phyloP scores from a whole-genome alignment of 2,329 filamentous ascomycete species.

The Pestalotiopsis sp. region DNA sequence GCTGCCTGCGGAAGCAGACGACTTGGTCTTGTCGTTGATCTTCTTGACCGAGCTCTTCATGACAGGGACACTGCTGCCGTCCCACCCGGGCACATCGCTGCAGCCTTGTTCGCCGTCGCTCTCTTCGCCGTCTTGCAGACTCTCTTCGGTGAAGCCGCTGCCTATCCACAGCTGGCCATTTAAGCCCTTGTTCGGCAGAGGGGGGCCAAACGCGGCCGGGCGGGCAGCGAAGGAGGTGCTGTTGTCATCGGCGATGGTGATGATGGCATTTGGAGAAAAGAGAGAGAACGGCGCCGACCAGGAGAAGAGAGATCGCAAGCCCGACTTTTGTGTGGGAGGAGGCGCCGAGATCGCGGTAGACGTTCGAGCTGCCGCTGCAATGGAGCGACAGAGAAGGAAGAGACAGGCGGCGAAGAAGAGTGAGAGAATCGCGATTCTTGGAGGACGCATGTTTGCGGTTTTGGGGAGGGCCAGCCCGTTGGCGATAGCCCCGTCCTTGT shows the following conservation, averaged over 20 bases:
- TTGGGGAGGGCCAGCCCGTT: background rate
- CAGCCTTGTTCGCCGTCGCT: constrained; percentile 89
- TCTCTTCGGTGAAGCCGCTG: constrained; percentile 85
- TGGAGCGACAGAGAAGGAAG: constrained; percentile 57
- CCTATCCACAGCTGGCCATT: constrained; percentile 94
- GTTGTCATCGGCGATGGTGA: constrained; percentile 96
- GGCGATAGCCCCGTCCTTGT: background rate
- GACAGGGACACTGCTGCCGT: constrained; percentile 57
- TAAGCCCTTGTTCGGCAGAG: constrained; percentile 73
- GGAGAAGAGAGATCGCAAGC: constrained; percentile 64
- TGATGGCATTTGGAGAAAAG: constrained; percentile 93
- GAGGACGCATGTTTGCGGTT: constrained; percentile 51
- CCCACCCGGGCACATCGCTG: constrained; percentile 91
- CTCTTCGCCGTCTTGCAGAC: constrained; percentile 61
- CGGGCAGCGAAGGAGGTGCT: constrained; percentile 94
- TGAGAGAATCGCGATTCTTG: constrained; percentile 56
- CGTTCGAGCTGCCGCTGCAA: constrained; percentile 42
- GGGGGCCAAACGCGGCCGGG: constrained; percentile 89
- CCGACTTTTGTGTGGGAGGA: constrained; percentile 38
- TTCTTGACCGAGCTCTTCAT: constrained; percentile 44
- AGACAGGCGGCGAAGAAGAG: constrained; percentile 56
- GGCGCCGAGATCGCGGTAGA: constrained; percentile 27
- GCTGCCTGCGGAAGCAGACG: constrained; percentile 28
- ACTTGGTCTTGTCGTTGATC: constrained; percentile 29
- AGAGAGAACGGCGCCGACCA: constrained; percentile 80